Percentiles rank a stretch among this genome's conserved stretches.
Evolutionary conservation across 2,329 filamentous ascomycete genomes (phyloP).

Genomic region (Penicillium sp.): DNA sequence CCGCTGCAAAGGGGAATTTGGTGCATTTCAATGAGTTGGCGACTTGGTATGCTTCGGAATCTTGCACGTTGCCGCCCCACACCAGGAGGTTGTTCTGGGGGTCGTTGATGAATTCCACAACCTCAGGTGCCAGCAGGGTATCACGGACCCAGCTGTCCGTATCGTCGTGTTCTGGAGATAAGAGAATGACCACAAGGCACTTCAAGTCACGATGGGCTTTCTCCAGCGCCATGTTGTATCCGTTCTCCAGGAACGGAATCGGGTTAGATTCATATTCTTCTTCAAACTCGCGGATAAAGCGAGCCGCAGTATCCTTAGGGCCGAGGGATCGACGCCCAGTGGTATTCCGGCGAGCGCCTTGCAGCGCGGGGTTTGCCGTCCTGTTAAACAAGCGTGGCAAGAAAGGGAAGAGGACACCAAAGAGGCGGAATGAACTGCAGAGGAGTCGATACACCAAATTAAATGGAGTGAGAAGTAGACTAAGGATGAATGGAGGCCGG

Average conservation of each 20-base stretch:
- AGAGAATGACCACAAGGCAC: conserved; percentile 81
- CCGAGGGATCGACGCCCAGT: conserved; percentile 72
- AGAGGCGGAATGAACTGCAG: conserved; percentile 64
- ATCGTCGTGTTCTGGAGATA: conserved; percentile 94
- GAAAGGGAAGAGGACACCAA: conserved; percentile 78
- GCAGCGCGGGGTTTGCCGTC: conserved; percentile 51
- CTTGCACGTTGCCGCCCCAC: conserved; percentile 90
- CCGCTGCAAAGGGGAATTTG: conserved; percentile 84
- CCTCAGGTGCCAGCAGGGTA: conserved; percentile 73
- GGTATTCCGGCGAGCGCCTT: conserved; percentile 54
- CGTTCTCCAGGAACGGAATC: conserved; percentile 79
- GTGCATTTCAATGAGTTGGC: conserved; percentile 83
- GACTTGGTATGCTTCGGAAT: conserved; percentile 92
- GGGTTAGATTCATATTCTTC: conserved; percentile 74
- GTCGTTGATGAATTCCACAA: conserved; percentile 72
- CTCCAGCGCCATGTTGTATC: conserved; percentile 89
- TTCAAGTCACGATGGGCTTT: conserved; percentile 86
- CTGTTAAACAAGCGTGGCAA: conserved; percentile 62
- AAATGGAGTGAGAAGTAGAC: conserved; percentile 78
- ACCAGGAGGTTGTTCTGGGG: conserved; percentile 76
- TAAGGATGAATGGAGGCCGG: conserved; percentile 71
- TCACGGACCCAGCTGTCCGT: conserved; percentile 77
- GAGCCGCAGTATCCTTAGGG: conserved; percentile 80
- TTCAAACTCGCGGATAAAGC: conserved; percentile 90
- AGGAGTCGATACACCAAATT: conserved; percentile 72